phyloP scores from a whole-genome alignment of 768 basidiomycete species.

The Amanita rimosa region DNA sequence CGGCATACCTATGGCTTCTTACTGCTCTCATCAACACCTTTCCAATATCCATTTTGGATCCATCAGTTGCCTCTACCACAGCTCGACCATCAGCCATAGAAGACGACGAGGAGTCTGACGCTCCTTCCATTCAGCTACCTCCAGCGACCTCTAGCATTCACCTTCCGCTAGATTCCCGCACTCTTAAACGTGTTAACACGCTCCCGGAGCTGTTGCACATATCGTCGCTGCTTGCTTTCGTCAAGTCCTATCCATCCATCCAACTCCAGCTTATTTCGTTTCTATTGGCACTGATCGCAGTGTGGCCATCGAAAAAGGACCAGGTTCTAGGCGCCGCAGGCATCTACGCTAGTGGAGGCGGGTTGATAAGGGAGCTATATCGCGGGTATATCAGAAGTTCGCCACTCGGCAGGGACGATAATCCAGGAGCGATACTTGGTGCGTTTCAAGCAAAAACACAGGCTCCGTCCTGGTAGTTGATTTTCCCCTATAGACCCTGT shows the following conservation, averaged over 20 bases:
- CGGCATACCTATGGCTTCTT: constrained; percentile 43
- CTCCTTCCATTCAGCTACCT: constrained; percentile 16
- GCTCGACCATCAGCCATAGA: constrained; percentile 8
- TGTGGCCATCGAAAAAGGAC: constrained; percentile 52
- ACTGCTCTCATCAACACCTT: constrained; percentile 38
- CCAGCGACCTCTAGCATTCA: constrained; percentile 10
- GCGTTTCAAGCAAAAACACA: constrained; percentile 3
- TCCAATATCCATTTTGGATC: constrained; percentile 43
- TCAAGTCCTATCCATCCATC: constrained; percentile 25
- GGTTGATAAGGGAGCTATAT: constrained; percentile 68
- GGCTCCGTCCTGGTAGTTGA: not conserved
- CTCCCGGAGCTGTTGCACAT: constrained; percentile 46
- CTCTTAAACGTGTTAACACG: constrained; percentile 49
- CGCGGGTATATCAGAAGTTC: constrained; percentile 51
- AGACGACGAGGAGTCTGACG: constrained; percentile 28
- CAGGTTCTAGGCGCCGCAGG: constrained; percentile 44
- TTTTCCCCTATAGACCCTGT: constrained; percentile 24
- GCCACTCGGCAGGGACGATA: constrained; percentile 49
- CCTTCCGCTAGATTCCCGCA: constrained; percentile 44
- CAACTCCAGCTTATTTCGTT: constrained; percentile 43
- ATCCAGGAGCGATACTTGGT: constrained; percentile 15
- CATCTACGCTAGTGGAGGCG: constrained; percentile 37
- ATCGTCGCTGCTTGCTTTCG: constrained; percentile 34
- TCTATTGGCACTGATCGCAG: constrained; percentile 42
- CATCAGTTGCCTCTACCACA: constrained; percentile 11